Evolutionary conservation across 441 rosid genomes (phyloP).

Genomic region (Bocquillonia castaneifolia): DNA sequence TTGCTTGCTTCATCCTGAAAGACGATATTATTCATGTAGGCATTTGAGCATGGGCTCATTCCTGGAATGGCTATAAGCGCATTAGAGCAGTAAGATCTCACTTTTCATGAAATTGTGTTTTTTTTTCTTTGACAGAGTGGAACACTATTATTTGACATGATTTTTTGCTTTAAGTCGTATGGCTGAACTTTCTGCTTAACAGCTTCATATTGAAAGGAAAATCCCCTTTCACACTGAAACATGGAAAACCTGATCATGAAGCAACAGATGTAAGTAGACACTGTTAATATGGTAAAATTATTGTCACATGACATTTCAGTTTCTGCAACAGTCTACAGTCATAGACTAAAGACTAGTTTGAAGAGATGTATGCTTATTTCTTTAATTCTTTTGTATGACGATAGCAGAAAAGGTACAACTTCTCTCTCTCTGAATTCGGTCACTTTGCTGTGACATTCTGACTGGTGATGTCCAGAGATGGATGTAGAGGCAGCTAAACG

Average conservation of each 20-base stretch:
- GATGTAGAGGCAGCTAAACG: background rate
- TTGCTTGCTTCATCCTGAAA: constrained; percentile 20
- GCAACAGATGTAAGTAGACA: constrained; percentile 63
- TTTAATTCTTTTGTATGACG: too few species aligned
- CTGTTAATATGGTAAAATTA: background rate
- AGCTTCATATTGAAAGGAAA: constrained; percentile 82
- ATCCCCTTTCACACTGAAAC: constrained; percentile 70
- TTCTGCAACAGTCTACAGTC: background rate
- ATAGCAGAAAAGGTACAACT: too few species aligned
- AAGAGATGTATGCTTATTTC: background rate
- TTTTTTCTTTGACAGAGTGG: background rate
- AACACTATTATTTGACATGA: background rate
- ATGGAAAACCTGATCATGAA: constrained; percentile 88
- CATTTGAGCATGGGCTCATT: constrained; percentile 77
- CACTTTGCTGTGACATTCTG: background rate
- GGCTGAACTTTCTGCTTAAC: constrained; percentile 27
- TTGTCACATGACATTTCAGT: background rate
- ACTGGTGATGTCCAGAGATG: background rate
- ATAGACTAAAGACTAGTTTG: background rate
- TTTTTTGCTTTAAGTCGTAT: constrained; percentile 3
- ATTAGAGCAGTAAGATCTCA: constrained; percentile 69
- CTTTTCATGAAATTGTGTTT: constrained; percentile 10
- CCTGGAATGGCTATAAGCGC: constrained; percentile 84
- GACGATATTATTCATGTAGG: constrained; percentile 38
- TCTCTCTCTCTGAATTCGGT: background rate